Evolutionary conservation across 805 yeast genomes (phyloP), one percentile per base, ranked within the genome.

Genomic region (Sungouiozyma intestinalis): DNA sequence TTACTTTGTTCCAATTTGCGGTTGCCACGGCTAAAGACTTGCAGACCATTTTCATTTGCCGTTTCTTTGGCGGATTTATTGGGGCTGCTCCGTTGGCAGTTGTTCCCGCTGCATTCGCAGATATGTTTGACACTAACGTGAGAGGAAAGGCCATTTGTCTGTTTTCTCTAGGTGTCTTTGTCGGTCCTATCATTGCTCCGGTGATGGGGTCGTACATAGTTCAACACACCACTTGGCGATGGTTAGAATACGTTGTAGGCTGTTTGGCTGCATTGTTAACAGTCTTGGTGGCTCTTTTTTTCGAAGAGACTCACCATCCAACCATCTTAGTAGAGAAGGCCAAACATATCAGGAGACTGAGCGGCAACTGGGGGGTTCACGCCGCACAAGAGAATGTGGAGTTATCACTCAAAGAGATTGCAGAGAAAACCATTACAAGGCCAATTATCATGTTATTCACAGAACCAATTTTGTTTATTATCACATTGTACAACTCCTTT

Each of bases 81-180:
- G 95, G 94, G 48, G 85, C 92, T 16, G 86, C 92, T 35, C 86
- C 94, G 1, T 60, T 87, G 53, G 92, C 84, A 17, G 85, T 85
- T 34, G 87, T 79, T 9, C 95, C 95, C 19, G 95, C 95, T 39
- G 73, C 81, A 0, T 79, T 85, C 68, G 84, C 94, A 3, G 96
- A 87, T 62, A 71, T 85, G 71, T 85, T 77, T 55, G 74, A 73
- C 48, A 76, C 79, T 44, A 58, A 60, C 32, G 54, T 68, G 13
- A 74, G 96, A 64, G 96, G 96, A 50, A 73, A 71, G 40, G 94
- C 94, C 24, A 69, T 85, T 50, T 69, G 80, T n/a, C 47, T 81
- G 15, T 87, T 86, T 54, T 69, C 85, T 1, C 70, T 83, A 66
- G 76, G 80, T 36, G 85, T 85, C 24, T 82, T 84, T 50, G 67